Evolutionary conservation across 768 basidiomycete species (phyloP), one percentile per base, ranked within the genome.

Genomic region (Termitomyces sp.): DNA sequence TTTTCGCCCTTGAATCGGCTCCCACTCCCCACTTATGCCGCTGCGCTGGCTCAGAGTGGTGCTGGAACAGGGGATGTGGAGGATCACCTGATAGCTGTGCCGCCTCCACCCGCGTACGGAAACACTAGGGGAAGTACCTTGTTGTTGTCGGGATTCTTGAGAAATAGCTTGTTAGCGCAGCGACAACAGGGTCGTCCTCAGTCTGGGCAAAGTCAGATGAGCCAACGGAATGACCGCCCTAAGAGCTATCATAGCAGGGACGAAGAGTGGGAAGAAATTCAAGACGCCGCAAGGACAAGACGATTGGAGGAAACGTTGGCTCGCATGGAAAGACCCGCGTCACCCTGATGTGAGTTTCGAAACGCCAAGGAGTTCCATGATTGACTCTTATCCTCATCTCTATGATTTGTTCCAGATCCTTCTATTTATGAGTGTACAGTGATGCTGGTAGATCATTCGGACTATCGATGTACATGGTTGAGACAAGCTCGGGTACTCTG

Each of bases 81-180:
- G 62, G 87, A 89, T 67, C 75, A 82, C 64, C 67, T 80, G 37
- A 90, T 89, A 56, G 87, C 86, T 3, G 78, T 75, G 19, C 77
- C 83, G 4, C 87, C 89, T 1, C 89, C 89, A 7, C 89, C 89
- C 10, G 85, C 86, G n/a, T 90, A 90, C 66, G 88, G 89, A 23
- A 79, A 87, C 62, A 87, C 85, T 19, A 79, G 87, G 47, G 87
- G 86, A 35, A 87, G 85, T 70, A 86, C 77, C 19, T 74, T 89
- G 43, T 64, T 89, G 43, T 73, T 88, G 19, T 65, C 78, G 0
- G 82, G 84, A 5, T 80, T 76, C 67, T 65, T 87, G 53, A 69
- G 73, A 43, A 72, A 79, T 25, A 77, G 76, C 57, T 63, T 82
- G 62, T 65, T 82, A n/a, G 75, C 76, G 31, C 77, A 81, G 64